These are phyloP conservation scores for Delitschia confertaspora DNA, from an alignment of 495 filamentous ascomycete species.

Conservation along the genomic window DNA sequence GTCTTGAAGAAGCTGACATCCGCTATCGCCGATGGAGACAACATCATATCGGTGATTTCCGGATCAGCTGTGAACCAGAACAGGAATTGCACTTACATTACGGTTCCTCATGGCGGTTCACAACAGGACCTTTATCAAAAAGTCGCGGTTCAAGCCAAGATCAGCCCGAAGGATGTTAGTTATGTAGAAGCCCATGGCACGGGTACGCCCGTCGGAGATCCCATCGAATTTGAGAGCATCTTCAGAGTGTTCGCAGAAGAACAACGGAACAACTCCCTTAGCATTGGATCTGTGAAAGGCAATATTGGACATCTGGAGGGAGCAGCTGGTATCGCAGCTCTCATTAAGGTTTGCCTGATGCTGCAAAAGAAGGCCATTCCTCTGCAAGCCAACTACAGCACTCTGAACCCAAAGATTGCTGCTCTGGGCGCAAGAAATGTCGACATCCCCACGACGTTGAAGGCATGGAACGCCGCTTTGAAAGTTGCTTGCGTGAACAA, in stretches of 20 bases:
- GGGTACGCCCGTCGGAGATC: conserved; percentile 5
- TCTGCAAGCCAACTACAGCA: neutral
- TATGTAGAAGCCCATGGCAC: conserved; percentile 9
- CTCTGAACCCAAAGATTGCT: conserved; percentile 7
- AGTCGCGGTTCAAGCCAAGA: too few species aligned
- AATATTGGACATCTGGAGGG: conserved; percentile 46
- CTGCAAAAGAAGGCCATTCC: conserved; percentile 29
- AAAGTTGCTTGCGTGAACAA: neutral
- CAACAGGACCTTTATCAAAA: too few species aligned
- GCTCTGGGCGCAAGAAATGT: neutral
- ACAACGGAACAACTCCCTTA: neutral
- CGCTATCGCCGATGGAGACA: conserved; percentile 38
- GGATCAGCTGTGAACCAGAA: conserved; percentile 30
- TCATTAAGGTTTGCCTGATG: conserved; percentile 45
- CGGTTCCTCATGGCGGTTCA: too few species aligned
- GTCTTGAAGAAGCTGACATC: conserved; percentile 37
- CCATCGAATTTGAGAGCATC: conserved; percentile 1
- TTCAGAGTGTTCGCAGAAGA: neutral
- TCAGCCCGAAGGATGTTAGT: neutral
- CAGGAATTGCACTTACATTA: neutral
- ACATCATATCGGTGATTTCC: conserved; percentile 39
- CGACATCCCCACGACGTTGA: neutral
- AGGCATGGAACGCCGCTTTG: conserved; percentile 13
- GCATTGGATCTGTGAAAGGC: conserved; percentile 39
- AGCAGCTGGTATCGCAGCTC: conserved; percentile 39